Evolutionary conservation across 2,329 filamentous ascomycete genomes (phyloP).

Genomic region (Cladophialophora chaetospira): DNA sequence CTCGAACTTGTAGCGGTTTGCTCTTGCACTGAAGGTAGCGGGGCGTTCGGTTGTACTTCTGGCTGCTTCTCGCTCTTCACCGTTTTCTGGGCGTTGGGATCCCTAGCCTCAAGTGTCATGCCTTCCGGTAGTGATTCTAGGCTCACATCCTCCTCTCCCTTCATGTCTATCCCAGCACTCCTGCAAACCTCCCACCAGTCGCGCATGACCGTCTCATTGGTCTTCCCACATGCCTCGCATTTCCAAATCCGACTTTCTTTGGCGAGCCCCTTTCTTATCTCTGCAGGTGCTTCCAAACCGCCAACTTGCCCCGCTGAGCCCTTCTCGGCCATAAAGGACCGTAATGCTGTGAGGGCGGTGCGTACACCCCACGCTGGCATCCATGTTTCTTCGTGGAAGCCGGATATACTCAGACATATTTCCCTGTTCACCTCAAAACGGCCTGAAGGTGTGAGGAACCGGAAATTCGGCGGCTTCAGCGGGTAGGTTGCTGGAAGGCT

Average conservation of each 20-base stretch:
- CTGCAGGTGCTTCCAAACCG: conserved; percentile 75
- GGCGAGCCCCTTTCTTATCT: conserved; percentile 69
- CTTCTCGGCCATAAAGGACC: conserved; percentile 92
- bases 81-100: conserved; percentile 44
- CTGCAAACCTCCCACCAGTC: conserved; percentile 65
- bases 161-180: conserved; percentile 46
- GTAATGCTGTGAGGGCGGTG: conserved; percentile 76
- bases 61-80: background rate
- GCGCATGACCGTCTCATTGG: conserved; percentile 71
- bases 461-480: conserved; percentile 89
- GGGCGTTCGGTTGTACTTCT: background rate
- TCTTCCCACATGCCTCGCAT: conserved; percentile 70
- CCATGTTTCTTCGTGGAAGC: conserved; percentile 98
- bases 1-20: background rate
- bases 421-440: conserved; percentile 96
- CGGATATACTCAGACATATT: conserved; percentile 91
- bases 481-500: conserved; percentile 87
- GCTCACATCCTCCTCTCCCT: conserved; percentile 40
- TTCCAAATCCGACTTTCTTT: conserved; percentile 64
- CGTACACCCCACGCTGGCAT: conserved; percentile 96
- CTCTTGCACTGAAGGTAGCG: background rate
- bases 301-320: conserved; percentile 79
- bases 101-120: conserved; percentile 68
- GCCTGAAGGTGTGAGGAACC: conserved; percentile 87
- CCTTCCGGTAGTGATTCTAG: conserved; percentile 56